These are phyloP conservation scores for Tulasnella sp. DNA, from an alignment of 768 basidiomycete species.

Conservation along the genomic window DNA sequence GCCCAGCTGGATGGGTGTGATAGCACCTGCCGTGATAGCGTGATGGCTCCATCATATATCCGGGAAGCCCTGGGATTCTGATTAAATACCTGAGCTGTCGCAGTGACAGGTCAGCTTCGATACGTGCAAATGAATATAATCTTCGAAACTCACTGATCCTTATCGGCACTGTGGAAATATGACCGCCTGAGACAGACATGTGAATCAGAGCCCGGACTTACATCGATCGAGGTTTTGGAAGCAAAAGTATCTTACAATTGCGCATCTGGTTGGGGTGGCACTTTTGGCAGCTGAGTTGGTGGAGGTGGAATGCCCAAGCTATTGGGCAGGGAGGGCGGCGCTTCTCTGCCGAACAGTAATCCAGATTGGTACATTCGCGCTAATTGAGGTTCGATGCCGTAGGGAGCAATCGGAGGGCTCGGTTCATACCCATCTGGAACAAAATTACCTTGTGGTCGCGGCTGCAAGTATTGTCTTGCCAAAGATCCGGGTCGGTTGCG, in stretches of 20 bases:
- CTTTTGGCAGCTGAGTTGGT: conserved; percentile 14
- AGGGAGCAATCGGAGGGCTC: too few species aligned
- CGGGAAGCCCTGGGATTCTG: too few species aligned
- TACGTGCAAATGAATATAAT: not conserved
- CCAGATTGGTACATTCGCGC: too few species aligned
- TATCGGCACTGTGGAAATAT: conserved; percentile 14
- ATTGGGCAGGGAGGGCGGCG: not conserved
- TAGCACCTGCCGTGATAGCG: conserved; percentile 20
- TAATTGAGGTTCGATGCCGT: too few species aligned
- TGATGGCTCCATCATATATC: not conserved
- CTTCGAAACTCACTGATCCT: not conserved
- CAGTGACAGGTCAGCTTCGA: not conserved
- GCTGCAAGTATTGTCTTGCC: too few species aligned
- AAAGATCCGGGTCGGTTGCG: too few species aligned
- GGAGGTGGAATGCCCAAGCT: conserved; percentile 20
- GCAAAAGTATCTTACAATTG: conserved; percentile 38
- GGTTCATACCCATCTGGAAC: too few species aligned
- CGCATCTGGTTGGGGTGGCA: conserved; percentile 58
- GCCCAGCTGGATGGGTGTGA: conserved; percentile 47
- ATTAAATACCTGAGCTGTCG: not conserved
- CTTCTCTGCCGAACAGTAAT: not conserved
- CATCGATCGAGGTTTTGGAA: too few species aligned
- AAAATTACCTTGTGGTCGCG: too few species aligned
- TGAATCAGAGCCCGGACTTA: not conserved
- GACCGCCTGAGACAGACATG: not conserved